Conservation (phyloP, 2,329 filamentous ascomycete species). For the Didymellaceae sp. region DNA sequence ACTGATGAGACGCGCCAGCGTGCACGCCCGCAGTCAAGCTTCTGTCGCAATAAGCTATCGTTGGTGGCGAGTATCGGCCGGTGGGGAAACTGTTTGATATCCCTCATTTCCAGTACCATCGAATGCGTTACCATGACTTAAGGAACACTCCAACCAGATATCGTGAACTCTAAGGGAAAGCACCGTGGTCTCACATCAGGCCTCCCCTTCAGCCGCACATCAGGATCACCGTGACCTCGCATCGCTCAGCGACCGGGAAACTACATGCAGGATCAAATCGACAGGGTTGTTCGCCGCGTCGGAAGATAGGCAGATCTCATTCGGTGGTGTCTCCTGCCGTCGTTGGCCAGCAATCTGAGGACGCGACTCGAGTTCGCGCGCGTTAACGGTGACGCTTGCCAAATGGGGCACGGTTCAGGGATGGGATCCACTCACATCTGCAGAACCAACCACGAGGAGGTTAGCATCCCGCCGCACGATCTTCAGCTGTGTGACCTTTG, state of each 20-base stretch:
- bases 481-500: conserved; percentile 2
- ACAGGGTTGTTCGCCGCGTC: conserved; percentile 16
- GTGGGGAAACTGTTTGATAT: conserved; percentile 27
- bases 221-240: conserved; percentile 4
- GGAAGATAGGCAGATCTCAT: conserved; percentile 25
- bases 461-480: conserved; percentile 14
- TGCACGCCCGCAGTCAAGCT: conserved; percentile 29
- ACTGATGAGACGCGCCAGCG: conserved; percentile 42
- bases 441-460: conserved; percentile 11
- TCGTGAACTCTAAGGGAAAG: conserved; percentile 1
- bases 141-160: conserved; percentile 8
- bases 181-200: not conserved
- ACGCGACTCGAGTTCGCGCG: conserved; percentile 27
- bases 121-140: conserved; percentile 9
- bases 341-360: conserved; percentile 22
- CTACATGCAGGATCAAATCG: conserved; percentile 13
- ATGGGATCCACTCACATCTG: conserved; percentile 16
- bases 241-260: conserved; percentile 11
- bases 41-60: conserved; percentile 31
- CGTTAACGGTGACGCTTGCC: conserved; percentile 22
- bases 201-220: conserved; percentile 4
- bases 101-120: conserved; percentile 39
- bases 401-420: conserved; percentile 15
- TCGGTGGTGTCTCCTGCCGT: conserved; percentile 21
- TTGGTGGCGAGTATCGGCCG: conserved; percentile 32